Conservation (phyloP, 2,329 filamentous ascomycete genomes). For the Colletotrichum eleusines region DNA sequence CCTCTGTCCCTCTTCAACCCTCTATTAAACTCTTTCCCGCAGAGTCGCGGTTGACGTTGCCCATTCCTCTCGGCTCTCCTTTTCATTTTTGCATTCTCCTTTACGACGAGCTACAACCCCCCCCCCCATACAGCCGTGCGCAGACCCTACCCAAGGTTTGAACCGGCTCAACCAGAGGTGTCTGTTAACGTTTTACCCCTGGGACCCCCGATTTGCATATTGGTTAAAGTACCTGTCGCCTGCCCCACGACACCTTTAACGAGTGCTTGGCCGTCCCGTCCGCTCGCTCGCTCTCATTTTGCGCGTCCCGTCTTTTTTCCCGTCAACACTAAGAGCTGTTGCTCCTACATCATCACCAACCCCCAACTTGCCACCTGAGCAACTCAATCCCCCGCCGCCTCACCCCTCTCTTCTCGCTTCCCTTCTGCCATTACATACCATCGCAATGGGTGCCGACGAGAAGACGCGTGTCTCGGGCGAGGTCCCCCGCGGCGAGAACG, state of each 20-base stretch:
- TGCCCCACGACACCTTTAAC: slow-evolving; percentile 42
- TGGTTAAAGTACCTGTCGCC: slow-evolving; percentile 42
- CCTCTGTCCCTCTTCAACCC: slow-evolving; percentile 17
- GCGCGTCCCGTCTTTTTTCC: slow-evolving; percentile 32
- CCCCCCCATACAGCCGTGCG: slow-evolving; percentile 22
- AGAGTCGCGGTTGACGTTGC: neutral
- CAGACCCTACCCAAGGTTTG: slow-evolving; percentile 21
- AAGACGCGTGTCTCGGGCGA: slow-evolving; percentile 89
- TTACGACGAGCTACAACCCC: slow-evolving; percentile 18
- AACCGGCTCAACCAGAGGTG: slow-evolving; percentile 27
- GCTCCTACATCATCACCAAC: slow-evolving; percentile 26
- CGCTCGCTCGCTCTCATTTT: slow-evolving; percentile 41
- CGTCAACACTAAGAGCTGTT: slow-evolving; percentile 9
- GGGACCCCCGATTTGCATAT: slow-evolving; percentile 42
- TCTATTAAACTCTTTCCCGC: slow-evolving; percentile 31
- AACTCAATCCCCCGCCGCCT: slow-evolving; percentile 8
- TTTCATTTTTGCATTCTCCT: slow-evolving; percentile 23
- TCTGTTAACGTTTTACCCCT: slow-evolving; percentile 30
- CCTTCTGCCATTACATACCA: slow-evolving; percentile 6
- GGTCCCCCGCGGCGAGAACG: slow-evolving; percentile 68
- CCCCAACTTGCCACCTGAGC: slow-evolving; percentile 7
- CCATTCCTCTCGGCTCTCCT: slow-evolving; percentile 1
- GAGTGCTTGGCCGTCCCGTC: slow-evolving; percentile 44
- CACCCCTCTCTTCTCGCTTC: neutral
- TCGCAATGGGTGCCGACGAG: slow-evolving; percentile 66